These are phyloP conservation scores for Lachancea nothofagi DNA, from an alignment of 805 yeast species.

Conservation along the genomic window DNA sequence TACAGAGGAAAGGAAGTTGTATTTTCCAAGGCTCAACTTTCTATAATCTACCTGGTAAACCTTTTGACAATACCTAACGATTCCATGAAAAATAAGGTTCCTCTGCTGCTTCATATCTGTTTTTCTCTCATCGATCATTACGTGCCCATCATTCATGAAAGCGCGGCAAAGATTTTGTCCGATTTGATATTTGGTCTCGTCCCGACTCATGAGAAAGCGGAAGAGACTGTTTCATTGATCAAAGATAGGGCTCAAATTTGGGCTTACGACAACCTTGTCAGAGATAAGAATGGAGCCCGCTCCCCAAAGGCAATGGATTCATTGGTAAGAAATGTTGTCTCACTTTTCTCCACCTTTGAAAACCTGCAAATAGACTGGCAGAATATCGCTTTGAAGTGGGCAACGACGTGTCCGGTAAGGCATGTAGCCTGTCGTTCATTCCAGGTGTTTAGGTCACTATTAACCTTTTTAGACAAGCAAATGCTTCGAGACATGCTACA, in stretches of 20 bases:
- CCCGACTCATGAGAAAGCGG: slow-evolving; percentile 47
- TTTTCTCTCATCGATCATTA: slow-evolving; percentile 86
- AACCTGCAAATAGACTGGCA: slow-evolving; percentile 79
- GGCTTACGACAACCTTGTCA: slow-evolving; percentile 81
- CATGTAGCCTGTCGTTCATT: slow-evolving; percentile 96
- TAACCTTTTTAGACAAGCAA: slow-evolving; percentile 74
- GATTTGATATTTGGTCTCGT: slow-evolving; percentile 63
- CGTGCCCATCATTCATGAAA: slow-evolving; percentile 73
- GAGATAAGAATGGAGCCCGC: slow-evolving; percentile 70
- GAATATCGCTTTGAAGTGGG: slow-evolving; percentile 79
- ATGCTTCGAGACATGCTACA: slow-evolving; percentile 94
- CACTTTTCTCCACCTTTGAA: slow-evolving; percentile 47
- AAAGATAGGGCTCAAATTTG: slow-evolving; percentile 54
- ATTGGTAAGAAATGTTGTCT: slow-evolving; percentile 57
- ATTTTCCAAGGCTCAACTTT: slow-evolving; percentile 82
- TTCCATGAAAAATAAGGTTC: slow-evolving; percentile 51
- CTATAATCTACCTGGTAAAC: slow-evolving; percentile 81
- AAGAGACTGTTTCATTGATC: slow-evolving; percentile 51
- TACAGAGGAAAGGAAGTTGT: slow-evolving; percentile 61
- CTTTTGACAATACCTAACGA: slow-evolving; percentile 64
- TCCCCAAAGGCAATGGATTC: slow-evolving; percentile 84
- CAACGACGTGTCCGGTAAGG: slow-evolving; percentile 94
- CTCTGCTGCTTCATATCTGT: slow-evolving; percentile 71
- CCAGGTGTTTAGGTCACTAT: slow-evolving; percentile 79
- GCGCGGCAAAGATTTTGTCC: slow-evolving; percentile 69